Evolutionary conservation across 2,329 filamentous ascomycete genomes (phyloP).

Genomic region (Ophioceras dolichostomum): DNA sequence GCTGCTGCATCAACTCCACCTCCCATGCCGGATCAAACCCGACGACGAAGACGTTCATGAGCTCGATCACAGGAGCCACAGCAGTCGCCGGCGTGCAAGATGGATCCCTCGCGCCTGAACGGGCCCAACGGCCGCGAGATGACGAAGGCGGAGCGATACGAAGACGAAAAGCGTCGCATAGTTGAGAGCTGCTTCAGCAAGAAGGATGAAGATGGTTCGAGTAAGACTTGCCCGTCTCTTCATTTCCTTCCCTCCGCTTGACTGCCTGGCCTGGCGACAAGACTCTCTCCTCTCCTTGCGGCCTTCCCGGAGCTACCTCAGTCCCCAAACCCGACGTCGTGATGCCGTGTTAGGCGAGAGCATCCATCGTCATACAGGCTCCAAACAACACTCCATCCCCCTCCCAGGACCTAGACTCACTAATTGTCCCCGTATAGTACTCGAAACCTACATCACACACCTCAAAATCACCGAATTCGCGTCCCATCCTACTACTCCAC

Average conservation of each 20-base stretch:
- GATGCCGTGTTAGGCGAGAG: no score
- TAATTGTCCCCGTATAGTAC: slow-evolving; percentile 36
- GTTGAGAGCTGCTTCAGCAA: slow-evolving; percentile 91
- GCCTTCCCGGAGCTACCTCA: slow-evolving; percentile 3
- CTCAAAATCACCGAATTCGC: slow-evolving; percentile 84
- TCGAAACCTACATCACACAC: slow-evolving; percentile 96
- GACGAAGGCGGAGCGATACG: slow-evolving; percentile 67
- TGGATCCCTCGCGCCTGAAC: neutral
- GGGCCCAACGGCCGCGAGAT: slow-evolving; percentile 22
- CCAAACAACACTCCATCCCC: no score
- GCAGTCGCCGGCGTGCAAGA: neutral
- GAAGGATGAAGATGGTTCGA: slow-evolving; percentile 72
- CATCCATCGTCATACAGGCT: no score
- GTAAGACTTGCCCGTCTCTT: slow-evolving; percentile 35
- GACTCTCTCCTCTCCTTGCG: no score
- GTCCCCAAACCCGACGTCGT: no score
- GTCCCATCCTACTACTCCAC: slow-evolving; percentile 68
- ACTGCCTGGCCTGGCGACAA: no score
- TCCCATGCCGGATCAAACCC: no score
- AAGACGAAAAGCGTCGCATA: slow-evolving; percentile 92
- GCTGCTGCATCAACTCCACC: neutral
- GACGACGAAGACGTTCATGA: no score
- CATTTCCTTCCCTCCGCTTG: no score
- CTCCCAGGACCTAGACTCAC: slow-evolving; percentile 2
- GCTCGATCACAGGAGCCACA: no score